phyloP scores from a whole-genome alignment of 805 yeast genomes.

The Isabelozyma gotoi region DNA sequence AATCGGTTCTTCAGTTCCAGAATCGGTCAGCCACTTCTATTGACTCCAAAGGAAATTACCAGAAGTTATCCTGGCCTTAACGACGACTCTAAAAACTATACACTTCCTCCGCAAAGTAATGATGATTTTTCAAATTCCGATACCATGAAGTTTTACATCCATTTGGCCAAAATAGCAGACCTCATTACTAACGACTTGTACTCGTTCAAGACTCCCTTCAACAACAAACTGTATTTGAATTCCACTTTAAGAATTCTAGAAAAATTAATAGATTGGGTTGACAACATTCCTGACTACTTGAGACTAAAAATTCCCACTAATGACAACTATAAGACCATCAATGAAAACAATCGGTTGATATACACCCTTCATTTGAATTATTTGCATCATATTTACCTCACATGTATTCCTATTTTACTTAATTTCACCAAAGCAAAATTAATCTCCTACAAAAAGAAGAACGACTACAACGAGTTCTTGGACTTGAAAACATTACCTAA shows the following conservation, averaged over 20 bases:
- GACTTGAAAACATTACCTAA: constrained; percentile 13
- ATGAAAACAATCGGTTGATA: constrained; percentile 15
- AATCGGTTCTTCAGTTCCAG: constrained; percentile 23
- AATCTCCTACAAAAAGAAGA: constrained; percentile 5
- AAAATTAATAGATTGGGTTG: constrained; percentile 20
- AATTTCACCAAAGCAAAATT: constrained; percentile 20
- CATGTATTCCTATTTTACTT: constrained; percentile 23
- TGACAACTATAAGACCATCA: constrained; percentile 3
- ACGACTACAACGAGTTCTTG: not conserved
- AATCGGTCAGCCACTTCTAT: constrained; percentile 23
- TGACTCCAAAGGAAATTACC: constrained; percentile 18
- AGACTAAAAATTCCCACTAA: constrained; percentile 12
- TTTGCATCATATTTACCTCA: constrained; percentile 25
- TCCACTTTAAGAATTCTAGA: constrained; percentile 10
- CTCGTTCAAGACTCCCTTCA: constrained; percentile 12
- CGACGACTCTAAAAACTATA: not conserved
- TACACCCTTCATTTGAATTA: constrained; percentile 27
- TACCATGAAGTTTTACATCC: constrained; percentile 16
- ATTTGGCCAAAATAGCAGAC: constrained; percentile 24
- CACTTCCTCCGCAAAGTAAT: constrained; percentile 1
- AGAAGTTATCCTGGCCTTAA: constrained; percentile 4
- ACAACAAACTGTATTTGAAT: constrained; percentile 14
- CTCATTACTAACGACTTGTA: constrained; percentile 20
- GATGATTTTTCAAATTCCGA: constrained; percentile 12
- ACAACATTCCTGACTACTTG: constrained; percentile 16